These are phyloP conservation scores for Magnolia changhungtana DNA, from an alignment of 164 flowering plant species.

Conservation along the genomic window DNA sequence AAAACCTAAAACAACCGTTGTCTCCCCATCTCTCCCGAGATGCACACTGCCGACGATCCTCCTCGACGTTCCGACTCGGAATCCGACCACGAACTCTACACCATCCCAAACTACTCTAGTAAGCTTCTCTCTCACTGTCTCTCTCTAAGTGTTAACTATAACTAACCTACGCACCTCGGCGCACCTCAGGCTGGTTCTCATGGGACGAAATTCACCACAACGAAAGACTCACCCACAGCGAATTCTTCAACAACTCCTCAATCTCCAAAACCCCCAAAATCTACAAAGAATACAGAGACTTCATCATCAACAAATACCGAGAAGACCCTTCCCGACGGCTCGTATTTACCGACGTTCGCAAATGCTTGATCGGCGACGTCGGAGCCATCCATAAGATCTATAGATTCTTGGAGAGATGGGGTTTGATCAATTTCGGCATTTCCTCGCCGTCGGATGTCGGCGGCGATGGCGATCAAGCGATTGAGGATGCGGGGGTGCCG, in stretches of 20 bases:
- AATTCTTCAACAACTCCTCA: slow-evolving; percentile 72
- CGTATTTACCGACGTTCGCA: slow-evolving; percentile 74
- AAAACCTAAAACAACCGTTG: background rate
- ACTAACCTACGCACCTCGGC: background rate
- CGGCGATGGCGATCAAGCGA: slow-evolving; percentile 7
- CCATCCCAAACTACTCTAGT: slow-evolving; percentile 69
- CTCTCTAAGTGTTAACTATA: background rate
- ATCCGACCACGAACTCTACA: slow-evolving; percentile 70
- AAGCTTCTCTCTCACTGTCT: slow-evolving; percentile 19
- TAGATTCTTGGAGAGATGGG: slow-evolving; percentile 72
- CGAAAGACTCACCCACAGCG: slow-evolving; percentile 49
- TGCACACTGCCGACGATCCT: slow-evolving; percentile 9
- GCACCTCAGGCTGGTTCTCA: slow-evolving; percentile 60
- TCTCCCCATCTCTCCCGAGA: background rate
- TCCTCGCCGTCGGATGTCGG: slow-evolving; percentile 3
- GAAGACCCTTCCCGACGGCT: slow-evolving; percentile 72
- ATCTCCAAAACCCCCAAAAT: slow-evolving; percentile 67
- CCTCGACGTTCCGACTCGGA: background rate
- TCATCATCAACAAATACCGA: slow-evolving; percentile 75
- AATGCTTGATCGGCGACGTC: slow-evolving; percentile 80
- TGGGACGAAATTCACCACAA: slow-evolving; percentile 84
- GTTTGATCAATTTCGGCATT: slow-evolving; percentile 67
- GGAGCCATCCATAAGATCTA: slow-evolving; percentile 61
- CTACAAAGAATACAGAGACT: slow-evolving; percentile 87
- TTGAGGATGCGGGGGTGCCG: slow-evolving; percentile 21